phyloP scores from a whole-genome alignment of 2,329 filamentous ascomycete species.

The Xylariaceae sp. region DNA sequence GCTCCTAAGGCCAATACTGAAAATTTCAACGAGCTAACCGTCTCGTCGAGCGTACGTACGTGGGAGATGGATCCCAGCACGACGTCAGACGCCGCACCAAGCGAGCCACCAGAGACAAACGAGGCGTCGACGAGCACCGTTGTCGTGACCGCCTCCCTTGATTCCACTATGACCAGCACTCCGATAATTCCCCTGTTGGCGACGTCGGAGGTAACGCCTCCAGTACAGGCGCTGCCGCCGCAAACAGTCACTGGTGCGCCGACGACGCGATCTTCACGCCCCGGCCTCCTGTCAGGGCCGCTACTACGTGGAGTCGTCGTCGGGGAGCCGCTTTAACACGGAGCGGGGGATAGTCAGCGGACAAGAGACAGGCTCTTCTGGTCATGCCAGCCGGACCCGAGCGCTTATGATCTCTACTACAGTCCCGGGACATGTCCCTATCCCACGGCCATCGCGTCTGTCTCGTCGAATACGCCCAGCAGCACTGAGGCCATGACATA shows the following conservation, averaged over 20 bases:
- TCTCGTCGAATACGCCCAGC: background rate
- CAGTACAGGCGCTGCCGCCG: background rate
- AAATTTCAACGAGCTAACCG: background rate
- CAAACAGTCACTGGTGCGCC: background rate
- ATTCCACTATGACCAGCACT: background rate
- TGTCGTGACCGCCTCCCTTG: no score
- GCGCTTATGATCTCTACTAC: background rate
- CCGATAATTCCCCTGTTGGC: background rate
- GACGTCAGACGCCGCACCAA: background rate
- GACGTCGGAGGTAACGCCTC: background rate
- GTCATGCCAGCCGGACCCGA: slow-evolving; percentile 1
- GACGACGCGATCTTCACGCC: slow-evolving; percentile 11
- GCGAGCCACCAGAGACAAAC: background rate
- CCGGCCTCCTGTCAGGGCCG: background rate
- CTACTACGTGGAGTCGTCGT: background rate
- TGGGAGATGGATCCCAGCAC: background rate
- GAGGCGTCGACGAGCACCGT: background rate
- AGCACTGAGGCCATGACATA: background rate
- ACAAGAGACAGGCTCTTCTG: slow-evolving; percentile 1
- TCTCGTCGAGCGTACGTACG: background rate
- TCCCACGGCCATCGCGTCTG: slow-evolving; percentile 1
- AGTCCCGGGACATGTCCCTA: slow-evolving; percentile 7
- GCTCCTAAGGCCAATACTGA: background rate
- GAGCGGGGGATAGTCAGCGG: background rate
- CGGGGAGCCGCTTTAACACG: background rate